Base-by-base conservation (phyloP, 805 yeast species). In the Candida maris region DNA sequence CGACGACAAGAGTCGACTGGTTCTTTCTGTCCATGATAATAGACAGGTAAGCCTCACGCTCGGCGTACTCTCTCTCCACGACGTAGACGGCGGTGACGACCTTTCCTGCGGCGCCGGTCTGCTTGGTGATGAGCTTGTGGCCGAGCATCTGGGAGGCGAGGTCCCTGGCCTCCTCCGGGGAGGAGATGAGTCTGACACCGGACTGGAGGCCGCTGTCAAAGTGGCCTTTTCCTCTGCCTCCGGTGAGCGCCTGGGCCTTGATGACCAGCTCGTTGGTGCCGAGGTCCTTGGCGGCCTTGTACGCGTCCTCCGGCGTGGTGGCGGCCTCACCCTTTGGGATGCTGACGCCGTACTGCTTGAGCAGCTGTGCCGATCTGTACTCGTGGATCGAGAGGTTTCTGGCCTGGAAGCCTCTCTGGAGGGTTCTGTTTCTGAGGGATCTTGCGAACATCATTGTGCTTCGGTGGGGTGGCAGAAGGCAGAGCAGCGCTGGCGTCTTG, bases 161-260 rank as follows among this genome's bases (percentile, higher is more conserved):
- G 60, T 82, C 83, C 64, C 72, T 74, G 42, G 95, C 96, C 70
- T 91, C 89, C 58, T 82, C 83, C 29, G 96, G 80, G 39, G 89
- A 71, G 40, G 81, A 71, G 52, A 86, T 85, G 67, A 93, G 74
- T 70, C 87, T 84, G 57, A 93, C 96, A 73, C 98, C 99, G 34
- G 97, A 95, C 70, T 91, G 80, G 62, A 86, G 79, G 35, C 98
- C 98, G 55, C 80, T 81, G 69, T 89, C 96, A 51, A 93, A 89
- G 67, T 86, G 89, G 47, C 99, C 99, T 68, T 93, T 93, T 69
- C 99, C 99, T 70, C 99, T 82, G 61, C 99, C 99, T 70, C 99
- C 99, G 41, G 99, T 89, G 58, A 93, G 76, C 32, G 96, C 97
- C 71, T 93, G 99, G 44, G 98, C 98, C 73, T 93, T 93, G 65